phyloP scores from a whole-genome alignment of 1,284 basidiomycete species.

The Albatrellus sp. region DNA sequence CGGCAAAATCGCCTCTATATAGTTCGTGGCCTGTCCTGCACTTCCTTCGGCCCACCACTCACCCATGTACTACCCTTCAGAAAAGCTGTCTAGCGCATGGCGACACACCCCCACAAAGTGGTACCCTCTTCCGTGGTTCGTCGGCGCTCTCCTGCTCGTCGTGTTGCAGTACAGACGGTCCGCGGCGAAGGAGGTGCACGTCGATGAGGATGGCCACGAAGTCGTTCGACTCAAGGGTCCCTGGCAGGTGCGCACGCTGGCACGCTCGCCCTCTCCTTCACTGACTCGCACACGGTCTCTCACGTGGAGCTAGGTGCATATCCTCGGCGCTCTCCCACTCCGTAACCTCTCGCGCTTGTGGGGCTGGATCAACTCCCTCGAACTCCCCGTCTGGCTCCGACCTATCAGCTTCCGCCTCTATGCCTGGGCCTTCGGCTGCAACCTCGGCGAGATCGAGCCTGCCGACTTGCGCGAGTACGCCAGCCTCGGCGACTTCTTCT shows the following conservation, averaged over 20 bases:
- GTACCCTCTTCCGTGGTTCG: slow-evolving; percentile 90
- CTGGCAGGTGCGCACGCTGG: slow-evolving; percentile 68
- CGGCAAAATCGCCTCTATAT: slow-evolving; percentile 8
- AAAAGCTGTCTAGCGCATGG: slow-evolving; percentile 61
- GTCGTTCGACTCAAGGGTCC: slow-evolving; percentile 77
- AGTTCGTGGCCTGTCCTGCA: slow-evolving; percentile 5
- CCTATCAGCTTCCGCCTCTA: slow-evolving; percentile 84
- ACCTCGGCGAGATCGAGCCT: slow-evolving; percentile 83
- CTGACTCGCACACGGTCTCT: neutral
- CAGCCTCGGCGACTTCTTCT: slow-evolving; percentile 91
- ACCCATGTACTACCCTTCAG: slow-evolving; percentile 17
- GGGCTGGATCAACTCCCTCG: slow-evolving; percentile 89
- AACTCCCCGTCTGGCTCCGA: slow-evolving; percentile 90
- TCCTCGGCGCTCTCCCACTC: slow-evolving; percentile 89
- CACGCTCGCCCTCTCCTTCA: neutral
- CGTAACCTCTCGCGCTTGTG: slow-evolving; percentile 90
- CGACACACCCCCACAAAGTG: slow-evolving; percentile 83
- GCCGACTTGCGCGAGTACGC: slow-evolving; percentile 71
- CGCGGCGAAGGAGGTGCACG: slow-evolving; percentile 47
- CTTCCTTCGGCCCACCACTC: neutral
- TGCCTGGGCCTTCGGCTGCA: slow-evolving; percentile 82
- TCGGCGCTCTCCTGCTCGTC: slow-evolving; percentile 81
- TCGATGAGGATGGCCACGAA: slow-evolving; percentile 63
- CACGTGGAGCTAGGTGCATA: slow-evolving; percentile 63
- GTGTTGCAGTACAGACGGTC: slow-evolving; percentile 72